Conservation (phyloP, 768 basidiomycete species). For the Amanita molliuscula region DNA sequence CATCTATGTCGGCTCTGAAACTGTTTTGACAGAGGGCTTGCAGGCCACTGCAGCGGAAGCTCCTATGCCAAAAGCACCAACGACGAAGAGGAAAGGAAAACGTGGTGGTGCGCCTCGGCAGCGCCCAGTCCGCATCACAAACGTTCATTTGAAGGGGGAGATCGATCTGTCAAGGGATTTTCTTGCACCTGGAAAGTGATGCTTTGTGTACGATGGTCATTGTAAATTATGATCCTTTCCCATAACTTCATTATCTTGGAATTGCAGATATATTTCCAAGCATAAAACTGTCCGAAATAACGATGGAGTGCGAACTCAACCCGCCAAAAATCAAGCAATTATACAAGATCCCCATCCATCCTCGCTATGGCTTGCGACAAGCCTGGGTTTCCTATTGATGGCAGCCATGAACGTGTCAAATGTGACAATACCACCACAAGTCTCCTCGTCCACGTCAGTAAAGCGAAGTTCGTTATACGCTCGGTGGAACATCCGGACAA, state of each 20-base stretch:
- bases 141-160: conserved; percentile 77
- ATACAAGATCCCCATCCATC: conserved; percentile 2
- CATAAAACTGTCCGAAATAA: neutral
- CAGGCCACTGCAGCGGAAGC: conserved; percentile 67
- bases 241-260: neutral
- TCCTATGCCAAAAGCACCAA: conserved; percentile 40
- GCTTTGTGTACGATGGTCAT: neutral
- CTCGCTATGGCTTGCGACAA: neutral
- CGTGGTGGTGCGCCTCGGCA: conserved; percentile 65
- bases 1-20: conserved; percentile 6
- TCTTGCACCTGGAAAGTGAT: conserved; percentile 26
- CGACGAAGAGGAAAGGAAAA: conserved; percentile 69
- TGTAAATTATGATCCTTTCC: neutral
- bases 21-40: conserved; percentile 50
- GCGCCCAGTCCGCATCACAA: conserved; percentile 77
- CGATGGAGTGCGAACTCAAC: neutral
- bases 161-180: conserved; percentile 81
- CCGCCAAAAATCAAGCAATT: neutral
- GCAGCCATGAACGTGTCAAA: conserved; percentile 14
- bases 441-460: conserved; percentile 5
- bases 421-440: conserved; percentile 10
- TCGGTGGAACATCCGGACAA: conserved; percentile 2
- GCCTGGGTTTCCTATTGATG: conserved; percentile 7
- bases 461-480: conserved; percentile 2
- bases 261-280: neutral